Percentiles rank a stretch among this genome's conserved stretches.
phyloP scores from a whole-genome alignment of 306 rosid genomes.

The Trifolium fragiferum region DNA sequence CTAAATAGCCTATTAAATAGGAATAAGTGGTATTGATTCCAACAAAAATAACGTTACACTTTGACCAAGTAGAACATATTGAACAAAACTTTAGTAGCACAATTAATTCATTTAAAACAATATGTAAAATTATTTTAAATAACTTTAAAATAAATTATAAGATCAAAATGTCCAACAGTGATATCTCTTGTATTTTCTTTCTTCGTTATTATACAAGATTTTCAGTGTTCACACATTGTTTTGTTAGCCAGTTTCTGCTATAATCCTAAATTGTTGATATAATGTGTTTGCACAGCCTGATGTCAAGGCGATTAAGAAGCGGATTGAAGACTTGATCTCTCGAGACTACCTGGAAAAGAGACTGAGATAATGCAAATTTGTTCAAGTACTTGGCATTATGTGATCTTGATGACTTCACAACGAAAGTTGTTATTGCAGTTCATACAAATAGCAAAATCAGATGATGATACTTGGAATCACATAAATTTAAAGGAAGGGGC shows the following conservation, averaged over 20 bases:
- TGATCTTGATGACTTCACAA: constrained; percentile 28
- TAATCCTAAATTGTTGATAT: constrained; percentile 17
- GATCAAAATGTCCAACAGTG: no score
- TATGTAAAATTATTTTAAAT: no score
- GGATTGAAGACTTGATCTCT: constrained; percentile 92
- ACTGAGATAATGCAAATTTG: constrained; percentile 81
- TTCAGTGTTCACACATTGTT: neutral
- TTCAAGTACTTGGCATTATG: constrained; percentile 88
- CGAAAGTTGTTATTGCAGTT: constrained; percentile 38
- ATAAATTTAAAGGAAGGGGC: constrained; percentile 42
- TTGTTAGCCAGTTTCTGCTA: neutral
- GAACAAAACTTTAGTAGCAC: no score
- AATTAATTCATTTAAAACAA: no score
- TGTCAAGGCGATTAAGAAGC: constrained; percentile 88
- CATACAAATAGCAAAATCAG: constrained; percentile 43
- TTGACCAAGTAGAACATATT: no score
- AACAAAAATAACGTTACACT: no score
- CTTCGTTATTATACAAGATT: neutral
- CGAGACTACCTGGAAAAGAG: constrained; percentile 95
- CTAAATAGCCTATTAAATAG: no score
- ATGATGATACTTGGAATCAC: constrained; percentile 38
- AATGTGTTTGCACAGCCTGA: constrained; percentile 67
- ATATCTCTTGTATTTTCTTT: constrained; percentile 61
- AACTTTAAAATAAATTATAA: no score
- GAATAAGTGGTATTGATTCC: no score